phyloP scores from a whole-genome alignment of 1,139 yeast species.

The Magnusiomyces paraingens region DNA sequence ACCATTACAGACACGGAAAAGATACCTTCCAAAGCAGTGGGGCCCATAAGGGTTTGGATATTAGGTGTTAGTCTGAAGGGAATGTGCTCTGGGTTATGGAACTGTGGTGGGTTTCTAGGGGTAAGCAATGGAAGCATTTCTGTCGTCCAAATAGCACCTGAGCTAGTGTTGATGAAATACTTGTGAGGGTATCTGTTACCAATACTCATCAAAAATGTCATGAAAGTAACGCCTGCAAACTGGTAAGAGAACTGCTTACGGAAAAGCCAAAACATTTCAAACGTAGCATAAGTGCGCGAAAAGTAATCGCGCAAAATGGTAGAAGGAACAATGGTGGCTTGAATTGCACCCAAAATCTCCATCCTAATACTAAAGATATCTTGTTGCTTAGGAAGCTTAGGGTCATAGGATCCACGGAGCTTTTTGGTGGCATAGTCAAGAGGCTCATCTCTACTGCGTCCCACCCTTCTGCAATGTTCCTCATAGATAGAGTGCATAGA shows the following conservation, averaged over 20 bases:
- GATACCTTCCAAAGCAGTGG: constrained; percentile 84
- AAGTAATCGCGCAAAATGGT: constrained; percentile 71
- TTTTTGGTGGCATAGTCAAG: constrained; percentile 80
- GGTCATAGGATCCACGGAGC: constrained; percentile 88
- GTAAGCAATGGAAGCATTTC: constrained; percentile 81
- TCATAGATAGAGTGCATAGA: constrained; percentile 88
- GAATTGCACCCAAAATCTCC: constrained; percentile 86
- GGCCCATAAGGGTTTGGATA: constrained; percentile 88
- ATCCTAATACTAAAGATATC: constrained; percentile 84
- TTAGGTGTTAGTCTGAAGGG: constrained; percentile 97
- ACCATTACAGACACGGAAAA: constrained; percentile 78
- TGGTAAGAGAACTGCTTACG: constrained; percentile 92
- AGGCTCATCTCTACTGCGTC: constrained; percentile 83
- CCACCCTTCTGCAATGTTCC: constrained; percentile 68
- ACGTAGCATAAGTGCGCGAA: constrained; percentile 59
- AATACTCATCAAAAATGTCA: constrained; percentile 92
- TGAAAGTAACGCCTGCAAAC: constrained; percentile 90
- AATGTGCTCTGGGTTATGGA: constrained; percentile 89
- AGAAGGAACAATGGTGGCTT: constrained; percentile 78
- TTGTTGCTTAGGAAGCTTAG: constrained; percentile 87
- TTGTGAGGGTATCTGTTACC: constrained; percentile 92
- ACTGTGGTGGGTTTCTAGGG: constrained; percentile 72
- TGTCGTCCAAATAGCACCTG: constrained; percentile 90
- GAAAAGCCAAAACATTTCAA: constrained; percentile 96
- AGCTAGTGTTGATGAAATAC: constrained; percentile 70